Evolutionary conservation across 805 yeast species (phyloP).

Genomic region (Wickerhamiella sergipiensis): DNA sequence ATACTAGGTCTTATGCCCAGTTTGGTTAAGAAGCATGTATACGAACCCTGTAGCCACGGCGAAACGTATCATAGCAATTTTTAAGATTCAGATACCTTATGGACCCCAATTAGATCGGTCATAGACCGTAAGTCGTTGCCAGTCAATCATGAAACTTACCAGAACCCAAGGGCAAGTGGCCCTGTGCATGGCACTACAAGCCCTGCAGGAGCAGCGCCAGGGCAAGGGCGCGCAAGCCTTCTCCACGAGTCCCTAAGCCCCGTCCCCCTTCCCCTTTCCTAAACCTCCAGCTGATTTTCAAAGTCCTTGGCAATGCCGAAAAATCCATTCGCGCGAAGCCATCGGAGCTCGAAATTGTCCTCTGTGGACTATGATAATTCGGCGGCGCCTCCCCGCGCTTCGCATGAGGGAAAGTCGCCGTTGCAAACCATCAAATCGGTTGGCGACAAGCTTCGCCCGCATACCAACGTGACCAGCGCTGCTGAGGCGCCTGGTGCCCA

Average conservation of each 20-base stretch:
- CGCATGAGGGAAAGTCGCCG: conserved; percentile 8
- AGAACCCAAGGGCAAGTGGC: background rate
- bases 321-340: background rate
- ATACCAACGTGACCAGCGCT: conserved; percentile 21
- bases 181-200: background rate
- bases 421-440: conserved; percentile 11
- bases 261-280: background rate
- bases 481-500: conserved; percentile 19
- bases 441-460: conserved; percentile 16
- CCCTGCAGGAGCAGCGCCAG: conserved; percentile 1
- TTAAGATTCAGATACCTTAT: too few species aligned
- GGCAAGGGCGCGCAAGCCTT: background rate
- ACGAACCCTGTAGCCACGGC: too few species aligned
- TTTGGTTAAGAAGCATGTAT: too few species aligned
- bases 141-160: background rate
- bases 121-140: background rate
- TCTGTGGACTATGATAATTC: background rate
- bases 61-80: too few species aligned
- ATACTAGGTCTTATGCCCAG: too few species aligned
- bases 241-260: background rate
- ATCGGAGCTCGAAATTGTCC: background rate
- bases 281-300: background rate
- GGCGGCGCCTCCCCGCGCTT: background rate
- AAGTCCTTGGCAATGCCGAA: background rate
- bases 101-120: too few species aligned